Evolutionary conservation across 331 rosid genomes (phyloP).

Genomic region (Malus hybrid): DNA sequence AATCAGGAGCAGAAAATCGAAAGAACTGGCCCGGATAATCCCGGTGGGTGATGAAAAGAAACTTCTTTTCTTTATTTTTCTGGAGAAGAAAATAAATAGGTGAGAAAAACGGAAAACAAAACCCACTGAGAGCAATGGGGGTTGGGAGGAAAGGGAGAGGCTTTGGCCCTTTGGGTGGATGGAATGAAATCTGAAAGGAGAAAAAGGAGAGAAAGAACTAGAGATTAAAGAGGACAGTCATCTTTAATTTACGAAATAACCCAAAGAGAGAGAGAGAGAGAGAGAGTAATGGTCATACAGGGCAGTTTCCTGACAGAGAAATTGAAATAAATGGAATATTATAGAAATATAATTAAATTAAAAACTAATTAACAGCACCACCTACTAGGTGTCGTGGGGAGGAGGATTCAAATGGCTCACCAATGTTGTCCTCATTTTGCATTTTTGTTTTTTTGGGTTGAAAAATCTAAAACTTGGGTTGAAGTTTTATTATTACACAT

Average conservation of each 20-base stretch:
- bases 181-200: constrained; percentile 25
- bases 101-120: constrained; percentile 23
- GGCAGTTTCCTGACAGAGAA: background rate
- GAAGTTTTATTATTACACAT: background rate
- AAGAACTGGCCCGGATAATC: background rate
- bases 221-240: constrained; percentile 53
- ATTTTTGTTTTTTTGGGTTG: background rate
- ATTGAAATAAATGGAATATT: background rate
- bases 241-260: constrained; percentile 53
- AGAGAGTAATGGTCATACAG: constrained; percentile 5
- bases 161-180: constrained; percentile 38
- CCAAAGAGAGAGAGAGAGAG: constrained; percentile 14
- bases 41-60: constrained; percentile 14
- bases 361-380: constrained; percentile 3
- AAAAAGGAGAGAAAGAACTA: constrained; percentile 5
- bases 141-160: constrained; percentile 42
- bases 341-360: background rate
- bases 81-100: constrained; percentile 27
- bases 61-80: constrained; percentile 9
- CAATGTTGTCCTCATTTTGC: background rate
- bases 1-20: constrained; percentile 23
- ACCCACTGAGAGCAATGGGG: constrained; percentile 28
- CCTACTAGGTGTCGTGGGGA: background rate
- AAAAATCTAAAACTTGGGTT: background rate
- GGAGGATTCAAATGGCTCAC: constrained; percentile 7